Evolutionary conservation across 1,284 basidiomycete genomes (phyloP).

Genomic region (Coniferiporia sulphurascens): DNA sequence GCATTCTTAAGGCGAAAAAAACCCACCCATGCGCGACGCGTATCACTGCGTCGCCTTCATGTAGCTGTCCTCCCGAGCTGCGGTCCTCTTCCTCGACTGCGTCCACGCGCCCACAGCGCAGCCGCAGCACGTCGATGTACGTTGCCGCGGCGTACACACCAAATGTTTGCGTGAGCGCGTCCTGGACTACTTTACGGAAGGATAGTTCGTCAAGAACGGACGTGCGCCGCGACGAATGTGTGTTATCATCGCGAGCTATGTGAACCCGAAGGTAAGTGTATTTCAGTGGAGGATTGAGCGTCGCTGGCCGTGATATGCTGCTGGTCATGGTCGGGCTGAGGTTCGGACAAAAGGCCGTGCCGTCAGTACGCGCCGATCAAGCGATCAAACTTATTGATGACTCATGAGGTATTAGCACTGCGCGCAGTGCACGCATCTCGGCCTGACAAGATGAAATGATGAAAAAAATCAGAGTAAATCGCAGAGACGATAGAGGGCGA

Average conservation of each 20-base stretch:
- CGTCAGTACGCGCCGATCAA: not conserved
- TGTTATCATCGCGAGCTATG: slow-evolving; percentile 19
- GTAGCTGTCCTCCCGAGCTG: not conserved
- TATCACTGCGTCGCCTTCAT: slow-evolving; percentile 29
- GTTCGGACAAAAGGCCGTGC: no score
- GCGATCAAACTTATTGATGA: no score
- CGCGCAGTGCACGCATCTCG: no score
- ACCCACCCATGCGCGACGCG: slow-evolving; percentile 31
- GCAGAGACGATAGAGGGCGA: no score
- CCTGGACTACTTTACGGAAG: slow-evolving; percentile 39
- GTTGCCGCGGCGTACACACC: slow-evolving; percentile 35
- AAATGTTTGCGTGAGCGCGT: slow-evolving; percentile 38
- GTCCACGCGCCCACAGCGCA: slow-evolving; percentile 22
- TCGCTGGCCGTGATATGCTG: not conserved
- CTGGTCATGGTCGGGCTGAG: no score
- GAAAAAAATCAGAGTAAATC: no score
- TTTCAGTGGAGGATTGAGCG: not conserved
- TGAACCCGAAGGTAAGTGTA: slow-evolving; percentile 17
- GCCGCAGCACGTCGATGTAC: slow-evolving; percentile 39
- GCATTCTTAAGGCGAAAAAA: no score
- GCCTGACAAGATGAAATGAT: no score
- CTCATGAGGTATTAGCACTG: no score
- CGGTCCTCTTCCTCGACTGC: not conserved
- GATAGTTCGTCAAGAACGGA: slow-evolving; percentile 30
- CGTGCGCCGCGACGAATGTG: slow-evolving; percentile 15